Evolutionary conservation across 2,329 filamentous ascomycete genomes (phyloP), one percentile per base, ranked within the genome.

Genomic region (Davidsoniella eucalypti): DNA sequence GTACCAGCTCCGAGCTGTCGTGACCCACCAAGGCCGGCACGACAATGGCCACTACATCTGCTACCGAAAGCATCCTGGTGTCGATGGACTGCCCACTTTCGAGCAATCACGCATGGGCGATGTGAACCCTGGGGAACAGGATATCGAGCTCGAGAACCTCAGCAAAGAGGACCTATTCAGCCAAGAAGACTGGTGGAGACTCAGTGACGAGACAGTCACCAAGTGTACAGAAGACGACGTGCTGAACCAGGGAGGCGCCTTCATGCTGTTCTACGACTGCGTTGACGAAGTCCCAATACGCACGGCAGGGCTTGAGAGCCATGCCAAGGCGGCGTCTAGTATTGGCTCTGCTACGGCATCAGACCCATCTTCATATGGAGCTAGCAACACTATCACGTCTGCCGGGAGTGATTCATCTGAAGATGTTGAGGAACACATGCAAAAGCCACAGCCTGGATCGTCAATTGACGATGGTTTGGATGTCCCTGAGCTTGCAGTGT

Each of bases 31-130:
- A 54, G 92, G 92, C 3, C 74, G 84, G 29, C 92, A 96, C 62
- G 87, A 95, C 55, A 94, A 94, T 58, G 92, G 92, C 0, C 92
- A 98, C 65, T 96, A 98, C 58, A 80, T 95, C 38, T 94, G 87
- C 61, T 94, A 92, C 63, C 76, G 86, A 47, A 84, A 82, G 58
- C 81, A 86, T 58, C 33, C 40, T 1, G 52, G 52, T 2, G 29
- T 49, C 26, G 29, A 43, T n/a, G 47, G 46, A 3, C 39, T 29
- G 0, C 43, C 49, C 8, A 38, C 26, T 2, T 39, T 43, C 16
- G 53, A 54, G 2, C 41, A 41, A 25, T 53, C 55, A 3, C 57
- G 55, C 1, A 43, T 49, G 25, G 47, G 47, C 16, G 55, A 52
- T 4, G 45, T 48, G 21, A 36, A 54, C 36, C 26, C 37, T 9